Conservation (phyloP, 352 stramenopile species). For the Pythium folliculosum region DNA sequence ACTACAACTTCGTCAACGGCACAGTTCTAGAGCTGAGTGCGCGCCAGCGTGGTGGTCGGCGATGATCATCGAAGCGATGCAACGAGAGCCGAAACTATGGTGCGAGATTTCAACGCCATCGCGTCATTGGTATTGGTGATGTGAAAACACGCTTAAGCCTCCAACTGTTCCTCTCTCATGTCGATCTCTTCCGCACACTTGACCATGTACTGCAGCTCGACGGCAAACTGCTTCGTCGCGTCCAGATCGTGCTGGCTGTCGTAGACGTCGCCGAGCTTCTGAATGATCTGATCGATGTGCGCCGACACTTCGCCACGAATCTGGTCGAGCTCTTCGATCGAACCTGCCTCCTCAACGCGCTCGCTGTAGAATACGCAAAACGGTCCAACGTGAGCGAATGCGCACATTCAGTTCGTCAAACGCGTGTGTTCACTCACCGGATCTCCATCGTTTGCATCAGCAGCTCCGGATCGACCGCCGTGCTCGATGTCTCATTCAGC, state of each 20-base stretch:
- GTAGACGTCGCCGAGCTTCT: conserved; percentile 74
- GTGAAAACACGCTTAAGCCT: conserved; percentile 29
- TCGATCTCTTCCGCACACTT: conserved; percentile 86
- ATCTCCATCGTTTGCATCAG: conserved; percentile 89
- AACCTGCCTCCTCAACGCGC: conserved; percentile 61
- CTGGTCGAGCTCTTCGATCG: conserved; percentile 49
- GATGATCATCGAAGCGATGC: conserved; percentile 29
- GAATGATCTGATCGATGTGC: conserved; percentile 75
- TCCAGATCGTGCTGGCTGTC: conserved; percentile 76
- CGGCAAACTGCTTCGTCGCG: conserved; percentile 63
- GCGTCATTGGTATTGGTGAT: conserved; percentile 4
- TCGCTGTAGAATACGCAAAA: conserved; percentile 42
- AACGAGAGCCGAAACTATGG: background rate
- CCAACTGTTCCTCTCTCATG: conserved; percentile 69
- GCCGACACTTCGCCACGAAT: conserved; percentile 63
- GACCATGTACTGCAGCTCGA: conserved; percentile 87
- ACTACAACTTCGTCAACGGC: conserved; percentile 87
- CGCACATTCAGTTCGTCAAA: background rate
- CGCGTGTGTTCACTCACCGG: conserved; percentile 33
- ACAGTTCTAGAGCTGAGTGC: conserved; percentile 76
- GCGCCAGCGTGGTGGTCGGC: conserved; percentile 72
- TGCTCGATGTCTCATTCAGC: conserved; percentile 73
- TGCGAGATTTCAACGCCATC: background rate
- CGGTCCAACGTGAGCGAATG: background rate
- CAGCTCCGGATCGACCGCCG: conserved; percentile 67